phyloP scores from a whole-genome alignment of 805 yeast genomes.

The Metschnikowia henanensis region DNA sequence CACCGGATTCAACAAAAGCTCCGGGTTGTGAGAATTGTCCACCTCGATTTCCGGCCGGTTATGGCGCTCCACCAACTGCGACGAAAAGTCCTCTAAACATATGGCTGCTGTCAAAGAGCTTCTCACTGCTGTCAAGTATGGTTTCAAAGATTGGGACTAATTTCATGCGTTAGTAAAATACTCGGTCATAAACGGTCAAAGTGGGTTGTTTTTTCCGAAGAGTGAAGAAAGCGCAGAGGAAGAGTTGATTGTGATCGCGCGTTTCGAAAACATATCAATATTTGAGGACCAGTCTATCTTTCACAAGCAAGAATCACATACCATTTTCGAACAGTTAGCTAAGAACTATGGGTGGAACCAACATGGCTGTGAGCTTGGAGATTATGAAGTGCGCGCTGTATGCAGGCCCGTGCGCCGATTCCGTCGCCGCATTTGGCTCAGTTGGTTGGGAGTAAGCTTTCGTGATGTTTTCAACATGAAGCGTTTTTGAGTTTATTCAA shows the following conservation, averaged over 20 bases:
- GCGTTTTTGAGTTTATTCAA: too few species aligned
- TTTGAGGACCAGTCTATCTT: too few species aligned
- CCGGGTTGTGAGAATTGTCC: slow-evolving; percentile 66
- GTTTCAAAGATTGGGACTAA: slow-evolving; percentile 95
- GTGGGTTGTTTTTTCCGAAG: too few species aligned
- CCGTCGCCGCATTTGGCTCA: too few species aligned
- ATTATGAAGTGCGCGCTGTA: too few species aligned
- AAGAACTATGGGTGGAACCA: neutral
- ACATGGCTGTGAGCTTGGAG: slow-evolving; percentile 7
- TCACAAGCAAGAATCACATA: too few species aligned
- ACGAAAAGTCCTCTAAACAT: slow-evolving; percentile 89
- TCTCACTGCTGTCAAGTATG: slow-evolving; percentile 92
- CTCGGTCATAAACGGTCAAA: too few species aligned
- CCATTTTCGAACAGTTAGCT: slow-evolving; percentile 6
- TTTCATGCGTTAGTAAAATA: neutral
- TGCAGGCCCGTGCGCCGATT: slow-evolving; percentile 8
- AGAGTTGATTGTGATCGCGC: too few species aligned
- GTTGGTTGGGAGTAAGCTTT: too few species aligned
- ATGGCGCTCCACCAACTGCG: slow-evolving; percentile 95
- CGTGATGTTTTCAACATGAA: too few species aligned
- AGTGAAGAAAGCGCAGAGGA: too few species aligned
- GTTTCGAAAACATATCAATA: too few species aligned
- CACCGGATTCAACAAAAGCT: slow-evolving; percentile 85
- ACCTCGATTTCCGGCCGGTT: slow-evolving; percentile 96
- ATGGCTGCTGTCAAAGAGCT: slow-evolving; percentile 91